Base-by-base conservation (phyloP, 495 filamentous ascomycete species). In the Aspergillus bertholletiae region DNA sequence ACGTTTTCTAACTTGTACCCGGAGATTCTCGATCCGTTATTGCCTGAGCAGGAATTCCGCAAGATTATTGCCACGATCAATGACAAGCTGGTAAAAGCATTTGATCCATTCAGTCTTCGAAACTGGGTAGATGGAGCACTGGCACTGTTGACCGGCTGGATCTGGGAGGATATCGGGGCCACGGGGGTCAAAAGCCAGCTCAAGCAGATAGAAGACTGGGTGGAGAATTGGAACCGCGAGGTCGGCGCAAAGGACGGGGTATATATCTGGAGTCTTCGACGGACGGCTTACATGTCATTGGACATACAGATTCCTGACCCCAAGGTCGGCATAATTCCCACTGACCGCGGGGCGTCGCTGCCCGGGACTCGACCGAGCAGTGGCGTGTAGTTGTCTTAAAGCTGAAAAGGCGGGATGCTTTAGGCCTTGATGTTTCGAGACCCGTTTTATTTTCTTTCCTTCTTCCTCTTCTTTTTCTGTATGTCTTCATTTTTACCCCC, bases 1-100 rank as follows among this genome's bases (percentile, higher is more conserved):
- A 88, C 89, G 0, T 97, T 92, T 63, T 92, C 89, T 7, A 96
- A 96, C 57, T 80, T 96, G 1, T 99, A 97, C 59, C 94, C 94
- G 0, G 94, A 97, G 59, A 95, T 97, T 51, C 74, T 99, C 12
- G 90, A 96, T 55, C 90, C 92, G 2, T 81, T 89, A 40, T 68
- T 94, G 5, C 83, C 87, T 17, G 89, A 94, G 59, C 80, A 85
- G 51, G 88, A 90, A 60, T 97, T 96, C 63, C 83, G 93, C 7
- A 75, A 70, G n/a, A 72, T 96, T 24, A 84, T 96, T 21, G 81
- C 86, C 32, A 85, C 80, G 49, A 78, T 96, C 9, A 96, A 97
- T 57, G 73, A 80, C 9, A 81, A 86, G 58, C 72, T 96, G 15
- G 67, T 86, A 23, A 77, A 77, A 37, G 86, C 85, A 0, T 95